A percentile compares a stretch with the other conserved stretches of the same genome.
These are phyloP conservation scores for Trichoderma erinaceum DNA, from an alignment of 495 filamentous ascomycete genomes.

Conservation along the genomic window DNA sequence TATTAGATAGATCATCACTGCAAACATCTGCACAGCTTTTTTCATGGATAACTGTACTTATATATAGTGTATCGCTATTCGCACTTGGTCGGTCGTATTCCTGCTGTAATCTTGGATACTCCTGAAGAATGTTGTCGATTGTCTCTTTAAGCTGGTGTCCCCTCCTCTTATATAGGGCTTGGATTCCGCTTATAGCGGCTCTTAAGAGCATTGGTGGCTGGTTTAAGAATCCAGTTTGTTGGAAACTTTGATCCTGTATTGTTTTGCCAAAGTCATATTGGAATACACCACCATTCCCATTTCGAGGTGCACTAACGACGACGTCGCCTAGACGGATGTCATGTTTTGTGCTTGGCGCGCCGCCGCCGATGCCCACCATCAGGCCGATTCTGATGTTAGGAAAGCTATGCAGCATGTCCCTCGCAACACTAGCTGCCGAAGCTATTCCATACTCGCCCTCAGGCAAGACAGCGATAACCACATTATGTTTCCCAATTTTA, in stretches of 20 bases:
- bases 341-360: constrained; percentile 26
- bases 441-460: constrained; percentile 34
- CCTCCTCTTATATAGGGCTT: too few relatives aligned
- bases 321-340: constrained; percentile 43
- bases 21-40: too few relatives aligned
- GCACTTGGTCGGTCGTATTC: too few relatives aligned
- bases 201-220: constrained; percentile 24
- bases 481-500: too few relatives aligned
- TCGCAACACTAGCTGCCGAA: constrained; percentile 27
- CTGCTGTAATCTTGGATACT: too few relatives aligned
- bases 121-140: too few relatives aligned
- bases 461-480: too few relatives aligned
- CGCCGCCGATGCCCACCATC: constrained; percentile 45
- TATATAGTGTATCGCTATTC: too few relatives aligned
- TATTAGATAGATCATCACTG: too few relatives aligned
- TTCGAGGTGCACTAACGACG: constrained; percentile 31
- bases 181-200: not conserved
- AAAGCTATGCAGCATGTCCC: too few relatives aligned
- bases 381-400: constrained; percentile 34
- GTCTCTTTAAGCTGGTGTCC: too few relatives aligned
- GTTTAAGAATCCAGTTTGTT: constrained; percentile 24
- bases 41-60: too few relatives aligned
- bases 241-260: constrained; percentile 19
- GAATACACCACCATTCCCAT: constrained; percentile 27
- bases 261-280: constrained; percentile 35